These are phyloP conservation scores for Linnemannia elongata DNA, from an alignment of 192 early-diverging fungal genomes.

Conservation along the genomic window DNA sequence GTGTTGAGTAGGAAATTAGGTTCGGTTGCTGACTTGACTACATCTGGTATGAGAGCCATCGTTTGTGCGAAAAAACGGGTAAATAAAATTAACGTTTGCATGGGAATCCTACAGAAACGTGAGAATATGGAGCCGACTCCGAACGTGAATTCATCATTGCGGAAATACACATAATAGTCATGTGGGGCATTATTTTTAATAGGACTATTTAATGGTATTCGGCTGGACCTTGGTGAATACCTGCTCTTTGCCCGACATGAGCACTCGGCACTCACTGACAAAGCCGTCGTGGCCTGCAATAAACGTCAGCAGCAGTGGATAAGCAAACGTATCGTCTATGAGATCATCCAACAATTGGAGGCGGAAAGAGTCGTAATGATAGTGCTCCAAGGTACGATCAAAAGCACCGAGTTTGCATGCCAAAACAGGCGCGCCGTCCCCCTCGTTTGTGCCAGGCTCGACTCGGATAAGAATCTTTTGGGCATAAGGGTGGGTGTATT, in stretches of 20 bases:
- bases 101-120: too few species aligned
- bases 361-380: constrained; percentile 31
- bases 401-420: constrained; percentile 13
- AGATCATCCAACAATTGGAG: constrained; percentile 19
- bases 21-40: too few species aligned
- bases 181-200: too few species aligned
- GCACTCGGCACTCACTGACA: constrained; percentile 12
- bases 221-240: constrained; percentile 24
- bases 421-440: constrained; percentile 13
- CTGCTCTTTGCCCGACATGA: constrained; percentile 11
- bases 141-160: too few species aligned
- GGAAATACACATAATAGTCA: too few species aligned
- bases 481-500: constrained; percentile 34
- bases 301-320: constrained; percentile 23
- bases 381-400: constrained; percentile 25
- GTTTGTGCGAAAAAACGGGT: too few species aligned
- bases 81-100: too few species aligned
- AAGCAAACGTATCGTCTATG: constrained; percentile 14
- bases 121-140: too few species aligned
- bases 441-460: constrained; percentile 12
- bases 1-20: too few species aligned
- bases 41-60: too few species aligned
- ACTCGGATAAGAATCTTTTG: constrained; percentile 14
- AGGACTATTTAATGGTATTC: constrained; percentile 23
- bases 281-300: constrained; percentile 26